Evolutionary conservation across 2,329 filamentous ascomycete genomes (phyloP).

Genomic region (Aureobasidium vineae): DNA sequence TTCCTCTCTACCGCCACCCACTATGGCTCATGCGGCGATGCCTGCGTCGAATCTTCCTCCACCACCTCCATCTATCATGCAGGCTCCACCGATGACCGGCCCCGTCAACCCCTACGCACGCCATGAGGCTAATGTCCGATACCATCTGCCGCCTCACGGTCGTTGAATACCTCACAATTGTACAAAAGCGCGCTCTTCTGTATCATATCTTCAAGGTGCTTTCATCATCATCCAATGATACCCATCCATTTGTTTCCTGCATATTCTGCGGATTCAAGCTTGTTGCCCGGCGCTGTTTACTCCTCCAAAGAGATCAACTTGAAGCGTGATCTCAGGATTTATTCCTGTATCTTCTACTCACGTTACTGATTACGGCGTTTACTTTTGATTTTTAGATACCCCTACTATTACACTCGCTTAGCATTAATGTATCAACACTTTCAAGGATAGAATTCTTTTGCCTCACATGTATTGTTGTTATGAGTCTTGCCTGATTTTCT

Average conservation of each 20-base stretch:
- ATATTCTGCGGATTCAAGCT: not conserved
- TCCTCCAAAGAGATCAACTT: not conserved
- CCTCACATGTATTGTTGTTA: not conserved
- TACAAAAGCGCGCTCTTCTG: not conserved
- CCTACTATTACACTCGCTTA: slow-evolving; percentile 25
- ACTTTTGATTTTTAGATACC: slow-evolving; percentile 22
- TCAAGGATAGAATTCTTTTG: not conserved
- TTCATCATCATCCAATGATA: slow-evolving; percentile 3
- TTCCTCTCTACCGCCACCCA: slow-evolving; percentile 12
- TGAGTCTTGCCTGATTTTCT: not conserved
- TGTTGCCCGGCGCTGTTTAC: slow-evolving; percentile 2
- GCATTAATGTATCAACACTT: slow-evolving; percentile 19
- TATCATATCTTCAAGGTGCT: not conserved
- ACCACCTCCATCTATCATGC: slow-evolving; percentile 33
- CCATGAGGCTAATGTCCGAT: slow-evolving; percentile 3
- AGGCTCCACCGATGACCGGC: slow-evolving; percentile 38
- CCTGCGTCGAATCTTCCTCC: not conserved
- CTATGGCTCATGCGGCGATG: slow-evolving; percentile 6
- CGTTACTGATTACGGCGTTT: slow-evolving; percentile 3
- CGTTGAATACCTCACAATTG: slow-evolving; percentile 3
- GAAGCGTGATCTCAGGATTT: not conserved
- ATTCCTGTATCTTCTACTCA: not conserved
- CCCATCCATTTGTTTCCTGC: not conserved
- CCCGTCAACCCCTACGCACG: slow-evolving; percentile 38
- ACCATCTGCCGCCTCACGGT: slow-evolving; percentile 10